Percentiles rank a stretch among this genome's conserved stretches.
Conservation (phyloP, 2,329 filamentous ascomycete species). For the Colletotrichum karsti region DNA sequence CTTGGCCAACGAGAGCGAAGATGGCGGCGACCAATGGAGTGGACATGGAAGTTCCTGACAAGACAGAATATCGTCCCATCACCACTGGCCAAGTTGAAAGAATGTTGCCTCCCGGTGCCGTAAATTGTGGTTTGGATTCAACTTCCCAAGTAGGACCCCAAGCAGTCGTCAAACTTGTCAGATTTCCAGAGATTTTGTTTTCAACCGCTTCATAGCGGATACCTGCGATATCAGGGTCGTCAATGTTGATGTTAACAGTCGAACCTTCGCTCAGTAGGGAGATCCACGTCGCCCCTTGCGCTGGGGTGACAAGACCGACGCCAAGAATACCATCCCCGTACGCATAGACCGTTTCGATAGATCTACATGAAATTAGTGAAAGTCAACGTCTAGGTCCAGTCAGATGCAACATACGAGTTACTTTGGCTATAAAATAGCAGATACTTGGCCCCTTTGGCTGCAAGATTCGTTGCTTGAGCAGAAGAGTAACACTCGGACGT, state of each 20-base stretch:
- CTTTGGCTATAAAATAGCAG: constrained; percentile 16
- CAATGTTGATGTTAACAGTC: constrained; percentile 38
- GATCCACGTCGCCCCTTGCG: background rate
- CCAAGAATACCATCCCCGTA: background rate
- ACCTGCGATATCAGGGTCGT: background rate
- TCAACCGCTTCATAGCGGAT: background rate
- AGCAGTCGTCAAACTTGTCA: constrained; percentile 10
- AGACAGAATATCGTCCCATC: constrained; percentile 51
- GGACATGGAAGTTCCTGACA: constrained; percentile 64
- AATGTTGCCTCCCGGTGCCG: constrained; percentile 31
- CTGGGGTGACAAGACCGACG: background rate
- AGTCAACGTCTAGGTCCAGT: no score
- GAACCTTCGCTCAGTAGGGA: constrained; percentile 33
- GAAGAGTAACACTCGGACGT: constrained; percentile 40
- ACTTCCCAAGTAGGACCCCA: constrained; percentile 31
- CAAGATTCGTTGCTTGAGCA: constrained; percentile 46
- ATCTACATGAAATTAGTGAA: background rate
- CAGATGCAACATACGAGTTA: background rate
- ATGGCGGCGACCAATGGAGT: constrained; percentile 54
- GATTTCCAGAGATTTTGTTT: background rate
- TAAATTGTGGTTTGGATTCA: constrained; percentile 31
- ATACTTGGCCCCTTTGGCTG: constrained; percentile 49
- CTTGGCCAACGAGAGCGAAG: constrained; percentile 39
- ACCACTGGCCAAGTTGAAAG: constrained; percentile 30
- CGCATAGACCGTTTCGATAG: background rate